Evolutionary conservation across 1,284 basidiomycete species (phyloP), one percentile per base, ranked within the genome.

Genomic region (Cryptococcus floricola): DNA sequence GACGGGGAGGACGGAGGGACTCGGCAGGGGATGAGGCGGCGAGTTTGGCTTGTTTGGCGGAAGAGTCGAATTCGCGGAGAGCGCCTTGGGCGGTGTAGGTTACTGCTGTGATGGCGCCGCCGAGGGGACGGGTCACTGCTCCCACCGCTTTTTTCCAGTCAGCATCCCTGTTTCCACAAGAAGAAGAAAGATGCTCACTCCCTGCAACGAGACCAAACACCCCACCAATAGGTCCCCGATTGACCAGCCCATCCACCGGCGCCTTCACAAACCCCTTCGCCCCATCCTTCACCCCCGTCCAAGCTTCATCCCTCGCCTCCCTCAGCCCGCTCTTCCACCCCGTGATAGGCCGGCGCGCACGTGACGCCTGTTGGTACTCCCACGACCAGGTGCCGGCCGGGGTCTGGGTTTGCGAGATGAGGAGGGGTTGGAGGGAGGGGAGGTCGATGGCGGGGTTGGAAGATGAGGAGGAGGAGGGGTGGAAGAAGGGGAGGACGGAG

Each of bases 281-380:
- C 13, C 50, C 50, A 45, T 52, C 50, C 23, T 45, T 43, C 43
- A 52, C n/a, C 18, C 50, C 50, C 5, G 43, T 38, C 42, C 27
- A 34, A 6, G 34, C 27, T 25, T 52, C 50, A 10, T 52, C 14
- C 28, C 50, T 25, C 12, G 50, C 50, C 31, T 52, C 50, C 31
- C 18, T 28, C 50, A 52, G 43, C 27, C 50, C 50, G 3, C 41
- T 44, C 27, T 52, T 52, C 25, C 43, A 19, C 25, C 44, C 50
- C 9, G 50, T 52, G 9, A 52, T 38, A 12, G 25, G 25, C n/a
- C 19, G 25, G n/a, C 50, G 19, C 27, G 6, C 1, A 5, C 50
- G 50, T 14, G 41, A 23, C 3, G 18, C 50, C 25, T 39, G 16
- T 31, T 52, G 41, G 28, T 52, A 52, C 5, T 31, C 10, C 50